phyloP scores from a whole-genome alignment of 345 rosid genomes.

The Citrus hindsii region DNA sequence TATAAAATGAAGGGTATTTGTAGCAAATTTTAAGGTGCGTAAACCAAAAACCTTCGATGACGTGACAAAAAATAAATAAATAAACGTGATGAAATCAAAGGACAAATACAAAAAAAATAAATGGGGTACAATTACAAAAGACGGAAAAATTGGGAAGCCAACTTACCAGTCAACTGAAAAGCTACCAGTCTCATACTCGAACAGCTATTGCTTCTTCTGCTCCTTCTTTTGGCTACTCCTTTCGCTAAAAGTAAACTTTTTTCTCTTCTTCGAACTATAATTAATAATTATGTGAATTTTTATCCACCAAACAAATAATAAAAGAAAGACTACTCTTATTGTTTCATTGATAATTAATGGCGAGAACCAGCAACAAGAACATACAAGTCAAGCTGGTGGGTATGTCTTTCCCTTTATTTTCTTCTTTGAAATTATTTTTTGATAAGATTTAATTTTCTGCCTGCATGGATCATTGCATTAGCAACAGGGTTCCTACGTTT shows the following conservation, averaged over 20 bases:
- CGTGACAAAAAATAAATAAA: no score
- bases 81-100: no score
- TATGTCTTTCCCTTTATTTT: conserved; percentile 42
- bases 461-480: background rate
- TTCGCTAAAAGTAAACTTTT: background rate
- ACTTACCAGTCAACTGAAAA: conserved; percentile 34
- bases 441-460: background rate
- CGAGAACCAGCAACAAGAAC: conserved; percentile 57
- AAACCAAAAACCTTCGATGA: no score
- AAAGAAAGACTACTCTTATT: background rate
- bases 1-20: no score
- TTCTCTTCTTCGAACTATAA: background rate
- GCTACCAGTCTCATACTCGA: conserved; percentile 19
- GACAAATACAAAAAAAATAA: no score
- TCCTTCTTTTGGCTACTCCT: conserved; percentile 1
- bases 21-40: no score
- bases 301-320: background rate
- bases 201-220: background rate
- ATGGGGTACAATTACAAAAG: background rate
- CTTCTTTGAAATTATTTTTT: background rate
- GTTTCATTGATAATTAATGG: conserved; percentile 35
- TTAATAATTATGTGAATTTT: background rate
- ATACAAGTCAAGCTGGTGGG: conserved; percentile 92
- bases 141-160: background rate
- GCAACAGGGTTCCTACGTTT: background rate